These are phyloP conservation scores for Candida nonsorbophila DNA, from an alignment of 805 yeast genomes.

Conservation along the genomic window DNA sequence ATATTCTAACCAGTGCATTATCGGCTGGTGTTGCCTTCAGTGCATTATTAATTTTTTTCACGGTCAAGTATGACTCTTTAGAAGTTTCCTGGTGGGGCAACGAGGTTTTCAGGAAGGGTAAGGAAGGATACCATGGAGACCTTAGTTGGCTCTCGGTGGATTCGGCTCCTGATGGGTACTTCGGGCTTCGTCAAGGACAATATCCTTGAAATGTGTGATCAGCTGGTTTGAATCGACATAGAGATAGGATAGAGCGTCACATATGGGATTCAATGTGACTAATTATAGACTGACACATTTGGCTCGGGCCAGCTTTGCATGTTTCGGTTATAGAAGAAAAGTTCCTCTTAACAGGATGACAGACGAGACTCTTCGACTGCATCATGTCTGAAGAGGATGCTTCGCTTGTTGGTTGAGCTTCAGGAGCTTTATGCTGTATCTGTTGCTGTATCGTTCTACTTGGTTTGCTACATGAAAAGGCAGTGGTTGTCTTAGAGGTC, in stretches of 20 bases:
- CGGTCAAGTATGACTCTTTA: slow-evolving; percentile 40
- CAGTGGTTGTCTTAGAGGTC: too few species aligned
- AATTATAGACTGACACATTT: background rate
- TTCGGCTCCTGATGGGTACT: slow-evolving; percentile 25
- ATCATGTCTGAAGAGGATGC: too few species aligned
- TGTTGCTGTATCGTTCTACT: too few species aligned
- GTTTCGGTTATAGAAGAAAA: too few species aligned
- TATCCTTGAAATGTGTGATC: slow-evolving; percentile 15
- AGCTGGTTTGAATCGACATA: background rate
- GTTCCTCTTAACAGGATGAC: background rate
- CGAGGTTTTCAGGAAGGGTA: slow-evolving; percentile 19
- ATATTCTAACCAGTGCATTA: slow-evolving; percentile 51
- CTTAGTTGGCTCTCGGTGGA: slow-evolving; percentile 22
- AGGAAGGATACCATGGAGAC: slow-evolving; percentile 29
- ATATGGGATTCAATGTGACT: background rate
- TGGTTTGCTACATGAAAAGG: too few species aligned
- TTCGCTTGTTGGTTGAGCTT: too few species aligned
- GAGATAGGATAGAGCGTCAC: background rate
- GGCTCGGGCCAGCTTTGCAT: background rate
- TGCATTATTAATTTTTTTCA: slow-evolving; percentile 53
- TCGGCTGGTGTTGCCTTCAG: slow-evolving; percentile 57
- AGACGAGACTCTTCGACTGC: background rate
- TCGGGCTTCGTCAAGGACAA: slow-evolving; percentile 22
- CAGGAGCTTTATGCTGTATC: too few species aligned
- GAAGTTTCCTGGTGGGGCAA: slow-evolving; percentile 65